phyloP scores from a whole-genome alignment of 2,329 filamentous ascomycete genomes.

The Paecilomyces dactylethromorphus region DNA sequence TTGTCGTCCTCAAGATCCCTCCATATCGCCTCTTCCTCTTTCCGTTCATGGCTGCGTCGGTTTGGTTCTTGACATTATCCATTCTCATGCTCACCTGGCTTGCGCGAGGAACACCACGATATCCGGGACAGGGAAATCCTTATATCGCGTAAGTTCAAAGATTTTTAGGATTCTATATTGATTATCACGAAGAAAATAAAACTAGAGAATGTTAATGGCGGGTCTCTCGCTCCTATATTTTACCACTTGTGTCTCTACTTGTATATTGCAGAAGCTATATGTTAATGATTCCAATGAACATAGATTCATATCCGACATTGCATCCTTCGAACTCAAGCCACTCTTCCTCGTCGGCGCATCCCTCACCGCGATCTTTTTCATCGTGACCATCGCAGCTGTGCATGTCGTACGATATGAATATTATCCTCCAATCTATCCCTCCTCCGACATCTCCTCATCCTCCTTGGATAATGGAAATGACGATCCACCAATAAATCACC shows the following conservation, averaged over 20 bases:
- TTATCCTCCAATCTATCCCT: neutral
- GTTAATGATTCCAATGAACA: neutral
- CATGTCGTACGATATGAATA: constrained; percentile 10
- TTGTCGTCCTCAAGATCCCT: constrained; percentile 14
- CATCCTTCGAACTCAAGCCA: constrained; percentile 15
- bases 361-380: constrained; percentile 13
- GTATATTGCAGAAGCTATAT: too few species aligned
- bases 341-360: constrained; percentile 15
- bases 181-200: neutral
- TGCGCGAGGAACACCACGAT: neutral
- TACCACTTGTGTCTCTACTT: neutral
- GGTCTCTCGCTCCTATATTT: neutral
- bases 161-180: neutral
- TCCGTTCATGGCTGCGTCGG: constrained; percentile 11
- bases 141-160: neutral
- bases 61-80: constrained; percentile 16
- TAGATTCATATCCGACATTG: constrained; percentile 17
- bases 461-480: neutral
- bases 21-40: constrained; percentile 13
- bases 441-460: neutral
- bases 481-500: neutral
- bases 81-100: constrained; percentile 12
- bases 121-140: neutral
- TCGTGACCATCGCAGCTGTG: constrained; percentile 12
- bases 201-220: neutral